Conservation (phyloP, 2,329 filamentous ascomycete species). For the Aspergillus fumigatus region DNA sequence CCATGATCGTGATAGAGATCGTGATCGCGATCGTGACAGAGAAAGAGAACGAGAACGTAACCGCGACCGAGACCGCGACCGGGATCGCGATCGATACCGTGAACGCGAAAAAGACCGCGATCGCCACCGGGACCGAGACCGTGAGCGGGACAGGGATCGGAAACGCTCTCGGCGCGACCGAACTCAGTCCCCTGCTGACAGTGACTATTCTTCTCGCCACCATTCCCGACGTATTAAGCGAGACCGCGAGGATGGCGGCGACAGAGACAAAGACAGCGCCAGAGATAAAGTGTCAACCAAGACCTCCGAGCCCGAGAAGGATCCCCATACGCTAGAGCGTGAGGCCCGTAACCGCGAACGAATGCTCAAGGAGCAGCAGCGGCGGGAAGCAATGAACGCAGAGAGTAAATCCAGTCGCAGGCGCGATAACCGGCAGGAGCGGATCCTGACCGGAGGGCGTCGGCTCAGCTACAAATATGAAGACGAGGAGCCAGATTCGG, state of each 20-base stretch:
- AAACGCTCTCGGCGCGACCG: constrained; percentile 41
- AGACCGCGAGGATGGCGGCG: constrained; percentile 26
- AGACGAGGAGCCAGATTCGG: constrained; percentile 39
- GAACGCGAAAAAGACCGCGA: constrained; percentile 40
- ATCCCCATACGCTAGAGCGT: constrained; percentile 71
- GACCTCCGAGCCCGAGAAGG: constrained; percentile 45
- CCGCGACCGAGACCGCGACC: constrained; percentile 18
- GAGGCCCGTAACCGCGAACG: constrained; percentile 61
- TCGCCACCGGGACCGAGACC: constrained; percentile 47
- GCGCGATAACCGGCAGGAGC: constrained; percentile 32
- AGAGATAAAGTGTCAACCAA: constrained; percentile 12
- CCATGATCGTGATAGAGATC: not conserved
- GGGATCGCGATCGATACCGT: constrained; percentile 21
- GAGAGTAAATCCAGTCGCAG: constrained; percentile 30
- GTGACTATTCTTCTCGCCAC: constrained; percentile 30
- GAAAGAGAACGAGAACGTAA: constrained; percentile 35
- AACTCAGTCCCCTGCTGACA: constrained; percentile 30
- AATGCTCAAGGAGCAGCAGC: constrained; percentile 62
- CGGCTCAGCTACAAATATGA: constrained; percentile 48
- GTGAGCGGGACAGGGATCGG: constrained; percentile 29
- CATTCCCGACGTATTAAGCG: constrained; percentile 34
- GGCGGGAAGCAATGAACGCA: constrained; percentile 48
- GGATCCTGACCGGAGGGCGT: constrained; percentile 28
- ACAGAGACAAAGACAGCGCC: constrained; percentile 19
- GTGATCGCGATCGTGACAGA: constrained; percentile 22